Evolutionary conservation across 129 eudicot genomes (phyloP), one percentile per base, ranked within the genome.

Genomic region (Lonicera japonica): DNA sequence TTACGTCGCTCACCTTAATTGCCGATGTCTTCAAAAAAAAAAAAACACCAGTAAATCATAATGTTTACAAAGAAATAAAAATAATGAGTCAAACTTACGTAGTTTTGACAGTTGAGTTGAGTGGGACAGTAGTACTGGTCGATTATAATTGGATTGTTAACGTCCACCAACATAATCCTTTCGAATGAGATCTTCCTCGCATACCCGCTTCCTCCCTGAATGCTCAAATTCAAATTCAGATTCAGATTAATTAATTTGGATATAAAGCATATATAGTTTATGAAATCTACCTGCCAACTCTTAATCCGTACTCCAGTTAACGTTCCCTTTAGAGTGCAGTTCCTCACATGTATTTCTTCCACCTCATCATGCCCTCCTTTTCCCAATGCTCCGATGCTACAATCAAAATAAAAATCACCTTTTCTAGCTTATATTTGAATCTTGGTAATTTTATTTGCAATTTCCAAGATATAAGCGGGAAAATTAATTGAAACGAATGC

Each of bases 361-460:
- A 82, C 95, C 34, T 57, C 61, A 60, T 86, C 95, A 20, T 17
- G 12, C 23, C 84, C 95, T 21, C 85, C 80, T n/a, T 50, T 38
- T 47, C 86, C 86, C 66, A 86, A 82, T 38, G 95, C 70, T 43
- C 89, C 95, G 16, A 86, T 86, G 77, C 95, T 86, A 59, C 56
- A 67, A 23, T 17, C 11, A 58, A 18, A 13, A 3, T 12, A 55
- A 29, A 29, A 29, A 1, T 54, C 14, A n/a, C 11, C 8, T 29
- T 13, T 59, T 29, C 11, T n/a, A n/a, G n/a, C n/a, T 22, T 22
- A 61, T 39, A 43, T 36, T 61, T 3, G 18, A 40, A 40, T 21
- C 14, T 46, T 50, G 56, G 52, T 43, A 3, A 63, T 51, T 8
- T 17, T 14, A 58, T 25, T 21, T 14, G 0, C 7, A 16, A 68